Percentiles rank a stretch among this genome's conserved stretches.
Evolutionary conservation across 768 basidiomycete genomes (phyloP).

Genomic region (Lactifluus echinatus): DNA sequence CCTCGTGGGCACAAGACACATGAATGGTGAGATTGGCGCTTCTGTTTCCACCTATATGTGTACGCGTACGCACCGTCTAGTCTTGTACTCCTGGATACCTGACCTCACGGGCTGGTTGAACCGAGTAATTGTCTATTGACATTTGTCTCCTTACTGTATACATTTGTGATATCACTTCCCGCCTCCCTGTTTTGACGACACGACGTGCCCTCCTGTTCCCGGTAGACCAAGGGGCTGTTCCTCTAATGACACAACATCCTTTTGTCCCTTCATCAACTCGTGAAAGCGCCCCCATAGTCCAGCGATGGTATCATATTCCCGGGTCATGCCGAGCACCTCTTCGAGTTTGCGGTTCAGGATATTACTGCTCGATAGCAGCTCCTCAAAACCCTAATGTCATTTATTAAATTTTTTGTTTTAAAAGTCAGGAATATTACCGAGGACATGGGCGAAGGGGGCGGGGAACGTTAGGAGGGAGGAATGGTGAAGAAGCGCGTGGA

Average conservation of each 20-base stretch:
- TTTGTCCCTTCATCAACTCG: conserved; percentile 51
- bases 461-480: not conserved
- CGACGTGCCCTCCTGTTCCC: conserved; percentile 64
- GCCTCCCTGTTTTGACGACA: conserved; percentile 28
- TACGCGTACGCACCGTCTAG: not conserved
- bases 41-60: conserved; percentile 21
- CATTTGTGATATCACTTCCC: conserved; percentile 19
- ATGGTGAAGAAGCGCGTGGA: not conserved
- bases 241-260: conserved; percentile 24
- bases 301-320: conserved; percentile 85
- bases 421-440: too few relatives aligned
- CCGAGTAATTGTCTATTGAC: conserved; percentile 12
- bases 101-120: conserved; percentile 2
- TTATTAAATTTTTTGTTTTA: too few relatives aligned
- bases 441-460: not conserved
- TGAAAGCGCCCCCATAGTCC: conserved; percentile 78
- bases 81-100: conserved; percentile 27
- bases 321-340: conserved; percentile 86
- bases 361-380: conserved; percentile 77
- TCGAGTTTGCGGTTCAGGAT: conserved; percentile 85
- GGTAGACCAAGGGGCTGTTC: conserved; percentile 38
- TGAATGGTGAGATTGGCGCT: conserved; percentile 12
- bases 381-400: conserved; percentile 73
- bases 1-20: conserved; percentile 32
- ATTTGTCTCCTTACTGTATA: conserved; percentile 14